These are phyloP conservation scores for Penium margaritaceum DNA, from an alignment of 139 green algal species.

Conservation along the genomic window DNA sequence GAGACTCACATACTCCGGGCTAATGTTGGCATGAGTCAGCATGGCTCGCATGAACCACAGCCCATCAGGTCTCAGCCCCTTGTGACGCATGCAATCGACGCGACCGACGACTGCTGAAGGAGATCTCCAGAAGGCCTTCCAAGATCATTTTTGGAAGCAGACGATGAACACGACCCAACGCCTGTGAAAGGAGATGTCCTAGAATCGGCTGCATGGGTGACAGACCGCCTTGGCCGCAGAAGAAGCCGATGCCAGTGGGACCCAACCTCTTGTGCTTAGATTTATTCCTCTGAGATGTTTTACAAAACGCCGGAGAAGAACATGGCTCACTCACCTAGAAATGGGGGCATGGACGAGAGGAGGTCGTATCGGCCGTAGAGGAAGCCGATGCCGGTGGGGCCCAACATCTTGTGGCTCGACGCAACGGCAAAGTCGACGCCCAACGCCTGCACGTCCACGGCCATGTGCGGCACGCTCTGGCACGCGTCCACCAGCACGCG, in stretches of 20 bases:
- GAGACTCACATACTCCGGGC: no score
- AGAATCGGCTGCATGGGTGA: slow-evolving; percentile 88
- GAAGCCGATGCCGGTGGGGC: slow-evolving; percentile 92
- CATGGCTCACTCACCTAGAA: slow-evolving; percentile 63
- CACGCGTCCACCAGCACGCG: slow-evolving; percentile 89
- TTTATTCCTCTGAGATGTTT: no score
- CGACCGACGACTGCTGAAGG: no score
- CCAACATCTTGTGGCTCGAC: slow-evolving; percentile 74
- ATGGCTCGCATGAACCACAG: no score
- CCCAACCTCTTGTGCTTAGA: slow-evolving; percentile 77
- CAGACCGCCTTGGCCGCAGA: slow-evolving; percentile 86
- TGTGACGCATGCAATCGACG: no score
- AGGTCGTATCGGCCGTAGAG: slow-evolving; percentile 83
- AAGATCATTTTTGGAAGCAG: no score
- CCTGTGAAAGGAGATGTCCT: no score
- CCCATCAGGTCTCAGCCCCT: no score
- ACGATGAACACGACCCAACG: no score
- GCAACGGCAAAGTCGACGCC: slow-evolving; percentile 90
- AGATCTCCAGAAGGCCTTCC: no score
- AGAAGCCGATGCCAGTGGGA: slow-evolving; percentile 92
- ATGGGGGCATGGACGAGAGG: slow-evolving; percentile 85
- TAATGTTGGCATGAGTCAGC: no score
- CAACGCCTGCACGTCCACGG: slow-evolving; percentile 78
- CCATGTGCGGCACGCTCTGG: slow-evolving; percentile 92
- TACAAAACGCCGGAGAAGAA: no score